Evolutionary conservation across 2,329 filamentous ascomycete species (phyloP).

Genomic region (Alternaria atra): DNA sequence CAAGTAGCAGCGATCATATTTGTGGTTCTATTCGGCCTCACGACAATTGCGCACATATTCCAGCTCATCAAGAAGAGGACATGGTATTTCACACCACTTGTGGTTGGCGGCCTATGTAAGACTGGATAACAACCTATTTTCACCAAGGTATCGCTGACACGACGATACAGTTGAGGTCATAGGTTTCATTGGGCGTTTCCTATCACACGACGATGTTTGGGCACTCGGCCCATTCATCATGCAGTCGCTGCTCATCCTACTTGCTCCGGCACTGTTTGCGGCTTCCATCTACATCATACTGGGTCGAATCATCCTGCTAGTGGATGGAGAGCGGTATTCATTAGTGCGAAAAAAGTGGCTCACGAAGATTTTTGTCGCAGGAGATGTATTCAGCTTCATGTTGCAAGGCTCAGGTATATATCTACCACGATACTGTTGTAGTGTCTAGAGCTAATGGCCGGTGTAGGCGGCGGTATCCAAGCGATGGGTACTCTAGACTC

Average conservation of each 20-base stretch:
- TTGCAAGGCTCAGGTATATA: slow-evolving; percentile 46
- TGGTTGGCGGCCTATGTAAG: slow-evolving; percentile 61
- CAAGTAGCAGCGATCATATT: slow-evolving; percentile 58
- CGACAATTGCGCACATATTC: slow-evolving; percentile 53
- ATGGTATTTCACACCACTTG: slow-evolving; percentile 63
- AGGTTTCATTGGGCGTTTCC: slow-evolving; percentile 60
- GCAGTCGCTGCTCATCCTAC: slow-evolving; percentile 55
- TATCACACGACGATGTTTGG: slow-evolving; percentile 48
- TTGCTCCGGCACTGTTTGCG: slow-evolving; percentile 59
- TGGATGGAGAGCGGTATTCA: slow-evolving; percentile 51
- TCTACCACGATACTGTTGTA: slow-evolving; percentile 39
- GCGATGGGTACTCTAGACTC: slow-evolving; percentile 15
- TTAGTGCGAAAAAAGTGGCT: slow-evolving; percentile 53
- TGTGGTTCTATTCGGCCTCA: slow-evolving; percentile 55
- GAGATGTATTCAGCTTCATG: slow-evolving; percentile 57
- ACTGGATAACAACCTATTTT: background rate
- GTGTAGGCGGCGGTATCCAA: slow-evolving; percentile 29
- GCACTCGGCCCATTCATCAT: slow-evolving; percentile 55
- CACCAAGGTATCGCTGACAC: background rate
- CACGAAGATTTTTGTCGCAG: slow-evolving; percentile 58
- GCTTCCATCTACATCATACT: slow-evolving; percentile 61
- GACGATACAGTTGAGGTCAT: slow-evolving; percentile 57
- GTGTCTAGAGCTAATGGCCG: background rate
- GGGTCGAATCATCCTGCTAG: slow-evolving; percentile 54
- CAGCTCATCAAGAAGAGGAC: slow-evolving; percentile 55